A percentile compares a stretch with the other conserved stretches of the same genome.
Evolutionary conservation across 2,329 filamentous ascomycete species (phyloP).

Genomic region (Exophiala oligosperma): DNA sequence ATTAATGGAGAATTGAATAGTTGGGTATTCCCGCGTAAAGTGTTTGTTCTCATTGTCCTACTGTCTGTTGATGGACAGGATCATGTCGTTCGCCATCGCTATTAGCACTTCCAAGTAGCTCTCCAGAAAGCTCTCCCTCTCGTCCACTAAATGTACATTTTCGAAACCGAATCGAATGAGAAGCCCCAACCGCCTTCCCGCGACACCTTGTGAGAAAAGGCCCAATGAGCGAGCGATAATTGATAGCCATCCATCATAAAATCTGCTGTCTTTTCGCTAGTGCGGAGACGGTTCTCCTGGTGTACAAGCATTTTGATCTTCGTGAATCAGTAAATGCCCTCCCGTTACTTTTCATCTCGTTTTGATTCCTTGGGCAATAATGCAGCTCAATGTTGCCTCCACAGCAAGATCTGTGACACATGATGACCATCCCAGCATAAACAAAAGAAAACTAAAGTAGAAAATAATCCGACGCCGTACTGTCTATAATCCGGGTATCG

Average conservation of each 20-base stretch:
- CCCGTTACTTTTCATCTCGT: neutral
- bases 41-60: neutral
- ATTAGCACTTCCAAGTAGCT: neutral
- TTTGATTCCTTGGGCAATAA: neutral
- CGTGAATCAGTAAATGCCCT: neutral
- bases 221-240: neutral
- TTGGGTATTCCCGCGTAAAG: neutral
- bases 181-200: neutral
- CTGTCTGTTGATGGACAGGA: neutral
- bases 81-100: neutral
- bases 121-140: neutral
- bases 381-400: neutral
- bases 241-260: neutral
- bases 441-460: neutral
- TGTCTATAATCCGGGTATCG: conserved; percentile 27
- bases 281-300: neutral
- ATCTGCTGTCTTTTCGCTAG: neutral
- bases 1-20: neutral
- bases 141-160: neutral
- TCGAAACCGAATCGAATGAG: neutral
- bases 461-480: conserved; percentile 12
- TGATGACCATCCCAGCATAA: neutral
- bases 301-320: conserved; percentile 1
- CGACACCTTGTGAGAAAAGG: neutral
- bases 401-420: neutral